A percentile compares a stretch with the other conserved stretches of the same genome.
Conservation (phyloP, 352 stramenopile genomes). For the Pythium rhizo-oryzae region DNA sequence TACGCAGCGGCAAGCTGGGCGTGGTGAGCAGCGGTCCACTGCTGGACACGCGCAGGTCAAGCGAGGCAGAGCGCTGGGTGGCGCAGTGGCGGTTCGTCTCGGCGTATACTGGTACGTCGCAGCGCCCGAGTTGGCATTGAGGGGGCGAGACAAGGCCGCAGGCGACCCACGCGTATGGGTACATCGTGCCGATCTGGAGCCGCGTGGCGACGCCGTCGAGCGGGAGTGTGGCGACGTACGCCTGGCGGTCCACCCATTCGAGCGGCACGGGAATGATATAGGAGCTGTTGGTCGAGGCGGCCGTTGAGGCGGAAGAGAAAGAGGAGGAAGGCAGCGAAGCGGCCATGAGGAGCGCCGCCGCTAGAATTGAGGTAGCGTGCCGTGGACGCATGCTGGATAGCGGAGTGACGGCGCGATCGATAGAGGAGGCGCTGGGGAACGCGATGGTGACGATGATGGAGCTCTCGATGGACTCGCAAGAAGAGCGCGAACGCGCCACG, state of each 20-base stretch:
- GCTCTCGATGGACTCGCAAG: too few species aligned
- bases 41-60: neutral
- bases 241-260: conserved; percentile 12
- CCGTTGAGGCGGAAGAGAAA: neutral
- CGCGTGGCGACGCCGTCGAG: conserved; percentile 2
- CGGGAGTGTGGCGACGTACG: conserved; percentile 13
- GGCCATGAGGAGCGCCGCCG: neutral
- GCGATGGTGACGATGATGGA: too few species aligned
- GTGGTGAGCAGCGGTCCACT: neutral
- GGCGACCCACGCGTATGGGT: conserved; percentile 6
- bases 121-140: neutral
- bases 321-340: neutral
- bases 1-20: neutral
- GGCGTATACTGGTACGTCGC: neutral
- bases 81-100: conserved; percentile 6
- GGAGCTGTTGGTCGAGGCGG: neutral
- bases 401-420: neutral
- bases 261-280: conserved; percentile 3
- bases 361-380: neutral
- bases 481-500: too few species aligned
- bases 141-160: neutral
- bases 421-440: neutral
- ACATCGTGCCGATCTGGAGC: conserved; percentile 11
- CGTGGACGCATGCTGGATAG: neutral
- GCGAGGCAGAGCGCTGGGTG: neutral